phyloP scores from a whole-genome alignment of 495 filamentous ascomycete species.

The Platismatia glauca region DNA sequence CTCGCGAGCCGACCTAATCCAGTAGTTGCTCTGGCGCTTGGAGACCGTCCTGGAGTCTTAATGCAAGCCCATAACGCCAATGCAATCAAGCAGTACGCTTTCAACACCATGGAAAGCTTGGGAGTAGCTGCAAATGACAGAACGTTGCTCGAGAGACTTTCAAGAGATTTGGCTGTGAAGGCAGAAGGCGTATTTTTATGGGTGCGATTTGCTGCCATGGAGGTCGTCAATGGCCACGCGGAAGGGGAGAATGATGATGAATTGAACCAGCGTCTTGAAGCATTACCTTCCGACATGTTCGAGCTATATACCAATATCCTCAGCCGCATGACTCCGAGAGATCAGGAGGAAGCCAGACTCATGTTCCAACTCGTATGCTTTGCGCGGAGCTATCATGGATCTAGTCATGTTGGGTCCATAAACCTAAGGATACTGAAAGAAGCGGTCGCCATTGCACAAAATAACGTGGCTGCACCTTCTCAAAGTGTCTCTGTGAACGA shows the following conservation, averaged over 20 bases:
- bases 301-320: background rate
- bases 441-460: background rate
- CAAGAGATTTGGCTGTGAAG: background rate
- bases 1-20: background rate
- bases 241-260: conserved; percentile 1
- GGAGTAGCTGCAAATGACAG: background rate
- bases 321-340: background rate
- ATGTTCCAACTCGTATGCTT: background rate
- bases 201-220: conserved; percentile 17
- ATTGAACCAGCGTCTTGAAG: background rate
- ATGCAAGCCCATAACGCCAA: background rate
- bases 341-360: background rate
- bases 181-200: conserved; percentile 21
- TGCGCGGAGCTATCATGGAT: too few species aligned
- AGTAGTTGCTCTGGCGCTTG: background rate
- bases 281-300: background rate
- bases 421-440: background rate
- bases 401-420: background rate
- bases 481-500: too few species aligned
- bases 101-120: background rate
- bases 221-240: conserved; percentile 7
- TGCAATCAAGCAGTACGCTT: background rate
- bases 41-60: background rate
- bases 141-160: background rate
- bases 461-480: too few species aligned